phyloP scores from a whole-genome alignment of 441 rosid genomes.

The Croton laevigatus region DNA sequence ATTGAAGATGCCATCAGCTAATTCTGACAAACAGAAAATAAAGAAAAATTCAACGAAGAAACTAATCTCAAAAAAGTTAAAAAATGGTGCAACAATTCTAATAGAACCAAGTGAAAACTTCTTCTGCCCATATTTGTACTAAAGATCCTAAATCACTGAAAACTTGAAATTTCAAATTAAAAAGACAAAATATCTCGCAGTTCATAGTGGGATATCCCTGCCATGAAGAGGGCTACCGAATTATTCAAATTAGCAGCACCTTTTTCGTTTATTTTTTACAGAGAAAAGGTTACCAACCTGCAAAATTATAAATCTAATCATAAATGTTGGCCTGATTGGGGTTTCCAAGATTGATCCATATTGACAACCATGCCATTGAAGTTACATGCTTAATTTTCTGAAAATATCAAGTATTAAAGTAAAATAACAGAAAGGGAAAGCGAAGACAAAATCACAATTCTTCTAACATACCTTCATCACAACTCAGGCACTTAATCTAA shows the following conservation, averaged over 20 bases:
- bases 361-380: background rate
- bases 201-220: background rate
- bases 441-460: background rate
- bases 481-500: background rate
- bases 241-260: background rate
- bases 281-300: constrained; percentile 1
- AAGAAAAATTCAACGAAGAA: background rate
- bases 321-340: background rate
- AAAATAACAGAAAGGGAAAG: background rate
- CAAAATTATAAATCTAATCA: constrained; percentile 1
- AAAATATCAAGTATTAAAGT: background rate
- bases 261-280: background rate
- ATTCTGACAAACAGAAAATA: constrained; percentile 16
- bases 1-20: constrained; percentile 29
- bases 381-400: background rate
- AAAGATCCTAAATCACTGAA: background rate
- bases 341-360: background rate
- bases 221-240: background rate
- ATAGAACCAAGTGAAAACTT: background rate
- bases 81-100: background rate
- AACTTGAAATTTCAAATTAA: background rate
- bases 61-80: background rate
- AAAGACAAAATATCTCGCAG: background rate
- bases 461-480: background rate
- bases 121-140: background rate